A percentile compares a stretch with the other conserved stretches of the same genome.
phyloP scores from a whole-genome alignment of 2,329 filamentous ascomycete genomes.

The Colletotrichum trifolii region DNA sequence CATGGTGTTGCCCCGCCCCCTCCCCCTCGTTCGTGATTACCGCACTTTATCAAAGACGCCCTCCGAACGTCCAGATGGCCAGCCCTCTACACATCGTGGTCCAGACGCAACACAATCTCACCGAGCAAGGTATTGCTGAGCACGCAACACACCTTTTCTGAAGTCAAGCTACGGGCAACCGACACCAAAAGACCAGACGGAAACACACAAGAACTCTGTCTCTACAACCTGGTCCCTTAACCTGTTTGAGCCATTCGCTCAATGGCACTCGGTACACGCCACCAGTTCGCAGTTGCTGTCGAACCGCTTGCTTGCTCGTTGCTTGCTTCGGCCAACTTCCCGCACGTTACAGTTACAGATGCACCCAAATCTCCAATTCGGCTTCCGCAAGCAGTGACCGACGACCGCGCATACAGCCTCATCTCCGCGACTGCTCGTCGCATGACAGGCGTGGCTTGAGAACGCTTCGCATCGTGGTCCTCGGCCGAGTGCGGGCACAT shows the following conservation, averaged over 20 bases:
- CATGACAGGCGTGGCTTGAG: too few species aligned
- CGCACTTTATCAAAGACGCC: conserved; percentile 32
- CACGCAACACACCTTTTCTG: conserved; percentile 8
- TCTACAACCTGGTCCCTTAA: conserved; percentile 10
- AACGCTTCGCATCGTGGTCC: too few species aligned
- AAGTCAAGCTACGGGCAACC: conserved; percentile 18
- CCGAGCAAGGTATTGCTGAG: conserved; percentile 12
- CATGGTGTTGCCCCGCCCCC: background rate
- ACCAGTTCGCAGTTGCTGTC: background rate
- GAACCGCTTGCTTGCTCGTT: background rate
- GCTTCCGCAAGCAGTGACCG: background rate
- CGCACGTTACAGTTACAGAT: conserved; percentile 2
- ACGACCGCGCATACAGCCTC: background rate
- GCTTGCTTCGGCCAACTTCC: conserved; percentile 17
- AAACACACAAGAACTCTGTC: conserved; percentile 24
- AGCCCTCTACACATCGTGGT: conserved; percentile 4
- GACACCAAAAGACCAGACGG: conserved; percentile 32
- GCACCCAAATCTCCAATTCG: background rate
- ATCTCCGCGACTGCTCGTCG: too few species aligned
- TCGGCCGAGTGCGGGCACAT: too few species aligned
- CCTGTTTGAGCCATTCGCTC: background rate
- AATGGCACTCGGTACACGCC: background rate
- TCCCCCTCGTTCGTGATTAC: conserved; percentile 20
- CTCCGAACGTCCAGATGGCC: conserved; percentile 1
- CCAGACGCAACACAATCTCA: conserved; percentile 2